Percentiles rank a stretch among this genome's conserved stretches.
These are phyloP conservation scores for Ophiostoma sp. DNA, from an alignment of 2,329 filamentous ascomycete genomes.

Conservation along the genomic window DNA sequence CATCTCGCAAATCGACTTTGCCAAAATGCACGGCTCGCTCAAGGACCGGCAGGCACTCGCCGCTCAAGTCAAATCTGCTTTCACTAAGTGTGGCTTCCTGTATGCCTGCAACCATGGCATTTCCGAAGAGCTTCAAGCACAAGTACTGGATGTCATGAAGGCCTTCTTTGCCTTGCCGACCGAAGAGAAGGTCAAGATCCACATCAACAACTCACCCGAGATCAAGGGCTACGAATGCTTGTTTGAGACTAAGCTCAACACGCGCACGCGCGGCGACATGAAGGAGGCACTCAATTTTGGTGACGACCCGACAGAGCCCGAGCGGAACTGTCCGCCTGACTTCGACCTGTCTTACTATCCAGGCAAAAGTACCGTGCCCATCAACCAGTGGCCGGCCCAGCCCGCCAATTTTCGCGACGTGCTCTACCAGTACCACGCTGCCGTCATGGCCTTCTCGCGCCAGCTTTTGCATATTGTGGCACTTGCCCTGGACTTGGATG, in stretches of 20 bases:
- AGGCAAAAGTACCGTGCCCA: constrained; percentile 34
- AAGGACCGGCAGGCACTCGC: constrained; percentile 1
- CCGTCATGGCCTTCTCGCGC: constrained; percentile 26
- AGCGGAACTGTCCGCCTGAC: constrained; percentile 38
- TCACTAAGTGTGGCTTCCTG: constrained; percentile 26
- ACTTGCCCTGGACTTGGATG: constrained; percentile 30
- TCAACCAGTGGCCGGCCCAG: constrained; percentile 40
- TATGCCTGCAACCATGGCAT: constrained; percentile 31
- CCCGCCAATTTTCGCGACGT: constrained; percentile 39
- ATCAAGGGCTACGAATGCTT: constrained; percentile 41
- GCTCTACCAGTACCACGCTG: constrained; percentile 40
- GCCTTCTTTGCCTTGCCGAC: constrained; percentile 28
- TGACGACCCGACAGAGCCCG: constrained; percentile 40
- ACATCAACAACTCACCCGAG: constrained; percentile 40
- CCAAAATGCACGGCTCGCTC: constrained; percentile 9
- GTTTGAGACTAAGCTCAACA: constrained; percentile 38
- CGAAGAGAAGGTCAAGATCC: constrained; percentile 34
- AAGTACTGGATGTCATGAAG: constrained; percentile 21
- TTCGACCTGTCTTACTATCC: not conserved
- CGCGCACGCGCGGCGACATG: constrained; percentile 34
- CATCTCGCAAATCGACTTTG: constrained; percentile 11
- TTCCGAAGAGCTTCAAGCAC: constrained; percentile 18
- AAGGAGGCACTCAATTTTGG: constrained; percentile 38
- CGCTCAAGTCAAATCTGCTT: not conserved
- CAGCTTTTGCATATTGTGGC: constrained; percentile 31